These are phyloP conservation scores for Abrus precatorius DNA, from an alignment of 306 rosid species.

Conservation along the genomic window DNA sequence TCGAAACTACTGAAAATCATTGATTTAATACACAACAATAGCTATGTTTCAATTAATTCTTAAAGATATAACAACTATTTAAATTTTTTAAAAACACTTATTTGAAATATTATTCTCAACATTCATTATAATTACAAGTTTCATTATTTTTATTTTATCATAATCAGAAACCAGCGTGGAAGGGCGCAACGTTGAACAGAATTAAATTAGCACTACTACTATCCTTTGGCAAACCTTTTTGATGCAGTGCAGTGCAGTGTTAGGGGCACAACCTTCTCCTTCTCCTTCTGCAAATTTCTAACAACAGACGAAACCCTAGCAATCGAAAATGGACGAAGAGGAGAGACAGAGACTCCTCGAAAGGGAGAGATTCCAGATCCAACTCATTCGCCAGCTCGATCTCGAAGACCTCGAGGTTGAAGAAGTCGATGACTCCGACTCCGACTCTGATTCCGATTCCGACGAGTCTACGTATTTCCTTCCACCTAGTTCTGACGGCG, in stretches of 20 bases:
- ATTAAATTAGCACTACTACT: too few relatives aligned
- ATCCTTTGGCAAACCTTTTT: too few relatives aligned
- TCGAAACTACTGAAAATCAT: too few relatives aligned
- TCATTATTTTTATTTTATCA: too few relatives aligned
- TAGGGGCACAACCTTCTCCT: neutral
- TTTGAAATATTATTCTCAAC: too few relatives aligned
- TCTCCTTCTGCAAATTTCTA: neutral
- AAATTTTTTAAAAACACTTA: too few relatives aligned
- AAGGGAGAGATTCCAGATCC: slow-evolving; percentile 86
- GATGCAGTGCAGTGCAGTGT: neutral
- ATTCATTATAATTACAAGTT: too few relatives aligned
- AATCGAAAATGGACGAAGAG: slow-evolving; percentile 60
- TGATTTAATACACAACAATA: too few relatives aligned
- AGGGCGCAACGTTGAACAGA: too few relatives aligned
- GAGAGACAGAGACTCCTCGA: slow-evolving; percentile 59
- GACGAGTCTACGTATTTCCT: neutral
- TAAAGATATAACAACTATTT: too few relatives aligned
- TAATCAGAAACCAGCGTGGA: too few relatives aligned
- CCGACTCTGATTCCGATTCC: slow-evolving; percentile 56
- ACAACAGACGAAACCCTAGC: slow-evolving; percentile 24
- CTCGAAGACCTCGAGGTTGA: slow-evolving; percentile 82
- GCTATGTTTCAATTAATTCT: too few relatives aligned
- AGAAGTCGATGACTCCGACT: slow-evolving; percentile 79
- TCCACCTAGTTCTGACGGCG: slow-evolving; percentile 51
- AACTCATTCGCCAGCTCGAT: slow-evolving; percentile 90